Conservation (phyloP, 1,284 basidiomycete genomes). For the Ustilago cynodontis region DNA sequence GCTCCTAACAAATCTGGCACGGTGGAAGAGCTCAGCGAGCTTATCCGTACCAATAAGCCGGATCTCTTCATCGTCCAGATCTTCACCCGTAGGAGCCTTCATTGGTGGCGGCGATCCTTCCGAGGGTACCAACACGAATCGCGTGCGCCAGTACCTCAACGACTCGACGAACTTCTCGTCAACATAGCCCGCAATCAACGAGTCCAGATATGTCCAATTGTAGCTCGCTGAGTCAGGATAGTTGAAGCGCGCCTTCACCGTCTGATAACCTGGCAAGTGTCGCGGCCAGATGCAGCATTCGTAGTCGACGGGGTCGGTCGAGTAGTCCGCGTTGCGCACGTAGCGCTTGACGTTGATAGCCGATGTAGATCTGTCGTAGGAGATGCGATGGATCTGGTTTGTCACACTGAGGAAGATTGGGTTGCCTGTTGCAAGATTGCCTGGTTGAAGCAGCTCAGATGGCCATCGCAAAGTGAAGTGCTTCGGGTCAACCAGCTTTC, state of each 20-base stretch:
- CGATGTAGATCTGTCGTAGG: conserved; percentile 82
- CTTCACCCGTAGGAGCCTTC: conserved; percentile 64
- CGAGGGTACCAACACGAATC: conserved; percentile 93
- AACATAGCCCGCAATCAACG: conserved; percentile 69
- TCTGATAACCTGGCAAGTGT: conserved; percentile 85
- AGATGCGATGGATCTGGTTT: conserved; percentile 93
- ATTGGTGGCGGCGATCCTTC: conserved; percentile 77
- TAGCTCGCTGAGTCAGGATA: conserved; percentile 78
- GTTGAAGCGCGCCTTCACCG: conserved; percentile 80
- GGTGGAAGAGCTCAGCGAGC: conserved; percentile 82
- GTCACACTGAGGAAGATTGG: conserved; percentile 93
- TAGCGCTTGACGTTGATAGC: conserved; percentile 89
- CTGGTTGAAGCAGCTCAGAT: conserved; percentile 67
- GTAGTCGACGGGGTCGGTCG: conserved; percentile 78
- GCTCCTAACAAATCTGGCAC: conserved; percentile 51
- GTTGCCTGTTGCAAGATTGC: conserved; percentile 64
- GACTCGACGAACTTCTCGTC: conserved; percentile 65
- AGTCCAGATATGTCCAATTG: conserved; percentile 71
- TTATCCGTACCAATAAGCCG: conserved; percentile 90
- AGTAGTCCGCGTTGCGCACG: conserved; percentile 79
- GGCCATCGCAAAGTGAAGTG: conserved; percentile 62
- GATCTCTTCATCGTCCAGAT: conserved; percentile 82
- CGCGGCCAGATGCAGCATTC: conserved; percentile 93
- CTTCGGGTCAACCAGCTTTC: conserved; percentile 50
- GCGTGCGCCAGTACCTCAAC: conserved; percentile 84